These are phyloP conservation scores for Macrolepiota albuminosa DNA, from an alignment of 768 basidiomycete genomes.

Conservation along the genomic window DNA sequence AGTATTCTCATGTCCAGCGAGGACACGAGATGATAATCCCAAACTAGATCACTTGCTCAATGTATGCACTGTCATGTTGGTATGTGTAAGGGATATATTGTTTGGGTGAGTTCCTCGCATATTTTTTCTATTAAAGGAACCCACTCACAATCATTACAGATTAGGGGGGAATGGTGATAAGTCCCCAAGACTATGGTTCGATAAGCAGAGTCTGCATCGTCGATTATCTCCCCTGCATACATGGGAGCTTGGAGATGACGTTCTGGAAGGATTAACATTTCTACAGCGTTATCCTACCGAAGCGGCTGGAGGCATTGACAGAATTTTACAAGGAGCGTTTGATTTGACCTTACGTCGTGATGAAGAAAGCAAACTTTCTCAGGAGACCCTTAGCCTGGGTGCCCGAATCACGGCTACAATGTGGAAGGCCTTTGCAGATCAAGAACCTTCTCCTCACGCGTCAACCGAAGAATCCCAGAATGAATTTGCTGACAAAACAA, in stretches of 20 bases:
- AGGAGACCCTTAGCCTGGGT: slow-evolving; percentile 42
- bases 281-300: slow-evolving; percentile 64
- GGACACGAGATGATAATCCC: slow-evolving; percentile 49
- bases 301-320: slow-evolving; percentile 64
- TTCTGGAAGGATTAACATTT: slow-evolving; percentile 59
- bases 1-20: slow-evolving; percentile 55
- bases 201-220: slow-evolving; percentile 34
- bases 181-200: slow-evolving; percentile 49
- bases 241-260: slow-evolving; percentile 57
- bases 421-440: slow-evolving; percentile 66
- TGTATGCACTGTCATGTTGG: slow-evolving; percentile 64
- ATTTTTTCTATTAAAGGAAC: not conserved
- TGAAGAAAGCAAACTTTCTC: slow-evolving; percentile 28
- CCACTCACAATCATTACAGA: slow-evolving; percentile 27
- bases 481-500: slow-evolving; percentile 13
- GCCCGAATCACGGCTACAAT: slow-evolving; percentile 52
- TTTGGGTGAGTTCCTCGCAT: slow-evolving; percentile 40
- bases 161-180: slow-evolving; percentile 43
- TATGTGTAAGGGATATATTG: slow-evolving; percentile 49
- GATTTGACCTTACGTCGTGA: slow-evolving; percentile 54
- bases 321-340: slow-evolving; percentile 60
- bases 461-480: slow-evolving; percentile 27
- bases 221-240: slow-evolving; percentile 37
- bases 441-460: slow-evolving; percentile 33
- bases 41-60: slow-evolving; percentile 70